These are phyloP conservation scores for Tarenaya hassleriana DNA, from an alignment of 345 rosid genomes.

Conservation along the genomic window DNA sequence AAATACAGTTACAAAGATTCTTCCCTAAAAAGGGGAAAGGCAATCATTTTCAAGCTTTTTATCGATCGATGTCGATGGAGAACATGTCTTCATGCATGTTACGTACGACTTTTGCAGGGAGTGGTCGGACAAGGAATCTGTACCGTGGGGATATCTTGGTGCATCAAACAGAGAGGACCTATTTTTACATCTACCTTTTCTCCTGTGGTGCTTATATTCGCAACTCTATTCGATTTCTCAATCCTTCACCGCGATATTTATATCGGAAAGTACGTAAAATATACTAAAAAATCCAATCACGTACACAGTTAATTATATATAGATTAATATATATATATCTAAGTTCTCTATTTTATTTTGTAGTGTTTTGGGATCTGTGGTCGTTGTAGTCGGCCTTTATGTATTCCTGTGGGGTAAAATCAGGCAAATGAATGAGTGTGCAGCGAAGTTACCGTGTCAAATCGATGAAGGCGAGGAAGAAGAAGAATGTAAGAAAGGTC, in stretches of 20 bases:
- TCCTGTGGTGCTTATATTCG: slow-evolving; percentile 32
- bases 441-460: slow-evolving; percentile 17
- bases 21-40: no score
- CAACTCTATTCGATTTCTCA: slow-evolving; percentile 27
- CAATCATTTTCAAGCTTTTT: no score
- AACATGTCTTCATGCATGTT: no score
- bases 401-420: slow-evolving; percentile 29
- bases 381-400: slow-evolving; percentile 28
- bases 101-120: slow-evolving; percentile 25
- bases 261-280: slow-evolving; percentile 24
- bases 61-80: background rate
- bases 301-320: background rate
- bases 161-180: slow-evolving; percentile 40
- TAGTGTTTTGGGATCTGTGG: slow-evolving; percentile 27
- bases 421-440: slow-evolving; percentile 12
- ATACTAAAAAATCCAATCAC: background rate
- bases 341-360: slow-evolving; percentile 6
- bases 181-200: slow-evolving; percentile 36
- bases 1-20: background rate
- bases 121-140: slow-evolving; percentile 36
- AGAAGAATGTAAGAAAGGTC: slow-evolving; percentile 21
- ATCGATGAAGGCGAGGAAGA: slow-evolving; percentile 21
- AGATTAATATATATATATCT: background rate
- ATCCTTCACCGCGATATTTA: slow-evolving; percentile 23
- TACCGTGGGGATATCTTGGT: slow-evolving; percentile 41